Evolutionary conservation across 805 yeast genomes (phyloP).

Genomic region (Maudiozyma pseudohumilis): DNA sequence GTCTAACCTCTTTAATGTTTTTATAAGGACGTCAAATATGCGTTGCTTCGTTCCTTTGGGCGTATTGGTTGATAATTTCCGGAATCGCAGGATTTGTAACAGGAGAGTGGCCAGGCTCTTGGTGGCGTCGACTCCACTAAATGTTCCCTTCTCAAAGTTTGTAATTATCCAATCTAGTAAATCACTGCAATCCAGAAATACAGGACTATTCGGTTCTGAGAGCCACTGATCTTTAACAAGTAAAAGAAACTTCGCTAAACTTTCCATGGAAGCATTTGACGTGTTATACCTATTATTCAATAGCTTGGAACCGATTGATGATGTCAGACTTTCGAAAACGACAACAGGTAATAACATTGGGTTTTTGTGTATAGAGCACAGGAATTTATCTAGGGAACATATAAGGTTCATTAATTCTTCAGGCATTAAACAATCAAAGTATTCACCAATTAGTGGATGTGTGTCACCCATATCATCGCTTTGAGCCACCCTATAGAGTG

Average conservation of each 20-base stretch:
- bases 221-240: conserved; percentile 22
- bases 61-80: conserved; percentile 14
- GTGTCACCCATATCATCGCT: too few relatives aligned
- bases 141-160: conserved; percentile 33
- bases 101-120: conserved; percentile 28
- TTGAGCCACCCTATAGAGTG: too few relatives aligned
- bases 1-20: conserved; percentile 14
- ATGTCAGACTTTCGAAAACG: conserved; percentile 14
- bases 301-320: conserved; percentile 18
- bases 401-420: too few relatives aligned
- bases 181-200: conserved; percentile 38
- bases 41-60: conserved; percentile 23
- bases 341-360: too few relatives aligned
- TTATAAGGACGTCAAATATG: conserved; percentile 15
- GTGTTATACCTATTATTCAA: conserved; percentile 15
- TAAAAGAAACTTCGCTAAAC: conserved; percentile 13
- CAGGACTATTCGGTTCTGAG: conserved; percentile 10
- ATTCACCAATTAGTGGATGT: too few relatives aligned
- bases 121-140: conserved; percentile 32
- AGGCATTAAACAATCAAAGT: too few relatives aligned
- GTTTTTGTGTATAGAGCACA: too few relatives aligned
- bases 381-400: too few relatives aligned
- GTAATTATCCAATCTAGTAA: conserved; percentile 37
- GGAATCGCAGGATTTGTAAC: conserved; percentile 23
- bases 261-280: conserved; percentile 12